Evolutionary conservation across 352 stramenopile species (phyloP), one percentile per base, ranked within the genome.

Genomic region (Phytophthora pistaciae): DNA sequence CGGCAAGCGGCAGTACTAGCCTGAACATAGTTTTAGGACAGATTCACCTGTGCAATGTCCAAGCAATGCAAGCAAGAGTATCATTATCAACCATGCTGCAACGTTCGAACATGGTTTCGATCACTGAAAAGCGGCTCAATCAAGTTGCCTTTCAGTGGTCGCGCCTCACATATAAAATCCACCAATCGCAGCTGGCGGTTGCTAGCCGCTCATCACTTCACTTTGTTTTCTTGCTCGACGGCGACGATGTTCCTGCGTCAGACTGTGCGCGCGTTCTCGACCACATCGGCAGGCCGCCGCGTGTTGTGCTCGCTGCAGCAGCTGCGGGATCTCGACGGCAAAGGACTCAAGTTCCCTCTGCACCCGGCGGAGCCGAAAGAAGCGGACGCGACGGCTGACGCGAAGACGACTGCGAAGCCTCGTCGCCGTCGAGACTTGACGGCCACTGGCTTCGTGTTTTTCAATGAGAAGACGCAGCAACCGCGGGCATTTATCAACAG

Each of bases 391-490:
- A 55, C 25, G 42, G 8, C 21, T 46, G 54, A 54, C 49, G 25
- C 20, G 20, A 64, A 66, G 49, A 25, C 40, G 25, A 23, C n/a
- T 4, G 31, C 27, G 29, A 65, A 70, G 9, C 33, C 54, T 61
- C 55, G 49, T 66, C 63, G 56, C 29, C 63, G 70, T 29, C 79
- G 68, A 60, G 75, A 82, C 16, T 57, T 77, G 29, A 60, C 81
- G 23, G 55, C 70, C 46, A 91, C 86, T 18, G 84, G 84, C 38
- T 91, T 93, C 59, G 84, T 92, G 9, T 92, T 93, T 71, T 80
- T 81, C 31, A 84, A 80, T 56, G 70, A 83, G 25, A 61, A 73
- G 33, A 80, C 75, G 6, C 64, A 77, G 20, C 60, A 80, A 29
- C 83, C 83, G 18, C 84, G 81, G 3, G 83, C 79, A 20, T 93